Evolutionary conservation across 1,284 basidiomycete species (phyloP).

Genomic region (Acaromyces ingoldii): DNA sequence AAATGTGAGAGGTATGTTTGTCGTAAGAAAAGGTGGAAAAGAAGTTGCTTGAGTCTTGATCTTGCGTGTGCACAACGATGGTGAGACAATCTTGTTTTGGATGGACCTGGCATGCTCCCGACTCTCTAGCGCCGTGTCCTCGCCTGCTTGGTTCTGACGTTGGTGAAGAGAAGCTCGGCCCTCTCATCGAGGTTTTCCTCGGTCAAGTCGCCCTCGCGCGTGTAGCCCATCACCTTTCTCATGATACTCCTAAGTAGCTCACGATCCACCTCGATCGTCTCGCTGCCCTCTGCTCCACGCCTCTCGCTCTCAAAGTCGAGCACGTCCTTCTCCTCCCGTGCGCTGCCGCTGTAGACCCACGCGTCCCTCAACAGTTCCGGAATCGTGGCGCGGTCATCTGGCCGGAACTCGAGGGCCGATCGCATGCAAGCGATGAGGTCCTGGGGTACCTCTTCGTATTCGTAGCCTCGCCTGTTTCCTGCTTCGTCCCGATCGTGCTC

Average conservation of each 20-base stretch:
- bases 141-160: background rate
- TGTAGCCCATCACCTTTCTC: background rate
- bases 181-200: constrained; percentile 6
- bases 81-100: too few relatives aligned
- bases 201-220: constrained; percentile 2
- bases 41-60: too few relatives aligned
- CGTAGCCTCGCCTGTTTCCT: background rate
- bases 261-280: constrained; percentile 28
- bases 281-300: too few relatives aligned
- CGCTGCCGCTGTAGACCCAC: background rate
- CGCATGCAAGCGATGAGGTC: constrained; percentile 71
- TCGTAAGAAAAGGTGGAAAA: too few relatives aligned
- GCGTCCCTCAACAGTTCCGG: constrained; percentile 56
- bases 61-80: too few relatives aligned
- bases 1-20: too few relatives aligned
- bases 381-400: constrained; percentile 75
- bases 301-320: background rate
- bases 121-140: too few relatives aligned
- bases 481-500: background rate
- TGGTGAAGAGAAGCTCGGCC: constrained; percentile 5
- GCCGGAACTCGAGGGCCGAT: constrained; percentile 66
- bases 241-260: constrained; percentile 26
- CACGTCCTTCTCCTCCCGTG: constrained; percentile 1
- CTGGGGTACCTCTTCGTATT: constrained; percentile 57
- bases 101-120: too few relatives aligned